These are phyloP conservation scores for Pythium aristosporum DNA, from an alignment of 352 stramenopile species.

Conservation along the genomic window DNA sequence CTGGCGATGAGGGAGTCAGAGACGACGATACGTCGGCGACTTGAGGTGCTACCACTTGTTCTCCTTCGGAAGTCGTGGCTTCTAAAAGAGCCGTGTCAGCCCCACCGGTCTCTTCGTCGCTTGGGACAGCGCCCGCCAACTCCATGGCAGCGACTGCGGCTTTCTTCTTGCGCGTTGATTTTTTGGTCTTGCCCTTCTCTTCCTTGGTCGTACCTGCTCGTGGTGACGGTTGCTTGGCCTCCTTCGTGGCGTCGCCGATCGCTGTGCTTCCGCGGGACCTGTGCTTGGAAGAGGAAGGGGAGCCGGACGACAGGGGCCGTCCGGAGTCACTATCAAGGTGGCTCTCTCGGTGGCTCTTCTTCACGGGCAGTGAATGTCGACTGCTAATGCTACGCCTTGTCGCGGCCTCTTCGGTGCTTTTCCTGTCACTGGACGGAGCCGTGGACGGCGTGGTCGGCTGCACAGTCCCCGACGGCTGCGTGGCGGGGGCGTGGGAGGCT, in stretches of 20 bases:
- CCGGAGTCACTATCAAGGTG: neutral
- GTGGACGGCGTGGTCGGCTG: neutral
- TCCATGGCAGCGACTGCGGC: conserved; percentile 10
- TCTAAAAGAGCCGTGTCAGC: neutral
- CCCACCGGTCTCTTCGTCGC: conserved; percentile 9
- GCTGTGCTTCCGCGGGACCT: neutral
- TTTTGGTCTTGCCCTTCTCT: conserved; percentile 15
- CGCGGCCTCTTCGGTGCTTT: too few species aligned
- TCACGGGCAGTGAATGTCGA: neutral
- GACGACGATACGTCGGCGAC: too few species aligned
- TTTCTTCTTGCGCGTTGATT: conserved; percentile 22
- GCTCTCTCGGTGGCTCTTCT: neutral
- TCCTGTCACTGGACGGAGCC: neutral
- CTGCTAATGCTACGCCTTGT: too few species aligned
- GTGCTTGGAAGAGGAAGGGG: neutral
- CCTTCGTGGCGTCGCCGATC: conserved; percentile 1
- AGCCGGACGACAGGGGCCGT: neutral
- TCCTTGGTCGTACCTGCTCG: neutral
- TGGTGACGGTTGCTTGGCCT: neutral
- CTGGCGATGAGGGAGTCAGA: too few species aligned
- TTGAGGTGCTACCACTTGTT: too few species aligned
- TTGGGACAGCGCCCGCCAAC: conserved; percentile 13
- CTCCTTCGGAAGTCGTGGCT: too few species aligned
- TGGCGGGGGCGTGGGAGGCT: conserved; percentile 13
- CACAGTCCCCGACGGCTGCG: neutral